Conservation (phyloP, 306 rosid genomes). For the Sphenostylis stenocarpa region DNA sequence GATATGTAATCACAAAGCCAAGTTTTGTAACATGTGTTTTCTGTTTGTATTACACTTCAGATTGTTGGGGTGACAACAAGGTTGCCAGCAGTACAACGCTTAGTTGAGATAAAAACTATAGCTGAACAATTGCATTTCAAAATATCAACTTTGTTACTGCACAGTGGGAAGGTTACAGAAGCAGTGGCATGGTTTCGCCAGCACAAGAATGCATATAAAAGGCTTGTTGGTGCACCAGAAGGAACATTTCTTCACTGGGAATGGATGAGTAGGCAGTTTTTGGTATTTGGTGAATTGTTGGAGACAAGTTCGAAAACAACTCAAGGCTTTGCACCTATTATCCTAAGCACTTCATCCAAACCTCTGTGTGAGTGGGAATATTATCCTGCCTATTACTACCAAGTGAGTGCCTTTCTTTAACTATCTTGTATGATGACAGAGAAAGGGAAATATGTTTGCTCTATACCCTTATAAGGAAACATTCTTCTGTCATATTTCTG, state of each 20-base stretch:
- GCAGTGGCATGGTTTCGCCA: conserved; percentile 83
- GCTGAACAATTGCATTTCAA: conserved; percentile 91
- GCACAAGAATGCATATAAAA: conserved; percentile 73
- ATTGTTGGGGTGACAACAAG: conserved; percentile 80
- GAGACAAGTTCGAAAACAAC: conserved; percentile 69
- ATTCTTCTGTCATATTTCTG: background rate
- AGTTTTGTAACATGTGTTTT: conserved; percentile 15
- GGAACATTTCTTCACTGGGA: conserved; percentile 91
- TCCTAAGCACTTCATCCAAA: conserved; percentile 50
- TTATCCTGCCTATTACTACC: conserved; percentile 82
- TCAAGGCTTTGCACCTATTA: conserved; percentile 54
- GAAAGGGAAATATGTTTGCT: conserved; percentile 19
- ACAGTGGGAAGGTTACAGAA: conserved; percentile 88
- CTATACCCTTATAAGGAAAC: background rate
- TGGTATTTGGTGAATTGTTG: conserved; percentile 90
- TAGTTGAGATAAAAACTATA: conserved; percentile 79
- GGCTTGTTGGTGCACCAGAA: conserved; percentile 76
- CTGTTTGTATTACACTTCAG: conserved; percentile 47
- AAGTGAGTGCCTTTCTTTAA: conserved; percentile 49
- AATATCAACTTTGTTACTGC: conserved; percentile 83
- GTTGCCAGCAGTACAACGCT: conserved; percentile 72
- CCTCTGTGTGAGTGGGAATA: conserved; percentile 84
- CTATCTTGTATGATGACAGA: conserved; percentile 14
- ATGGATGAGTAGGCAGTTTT: conserved; percentile 94
- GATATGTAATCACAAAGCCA: background rate